Percentiles rank a stretch among this genome's conserved stretches.
phyloP scores from a whole-genome alignment of 129 eudicot species.

The Kitagawia praeruptora region DNA sequence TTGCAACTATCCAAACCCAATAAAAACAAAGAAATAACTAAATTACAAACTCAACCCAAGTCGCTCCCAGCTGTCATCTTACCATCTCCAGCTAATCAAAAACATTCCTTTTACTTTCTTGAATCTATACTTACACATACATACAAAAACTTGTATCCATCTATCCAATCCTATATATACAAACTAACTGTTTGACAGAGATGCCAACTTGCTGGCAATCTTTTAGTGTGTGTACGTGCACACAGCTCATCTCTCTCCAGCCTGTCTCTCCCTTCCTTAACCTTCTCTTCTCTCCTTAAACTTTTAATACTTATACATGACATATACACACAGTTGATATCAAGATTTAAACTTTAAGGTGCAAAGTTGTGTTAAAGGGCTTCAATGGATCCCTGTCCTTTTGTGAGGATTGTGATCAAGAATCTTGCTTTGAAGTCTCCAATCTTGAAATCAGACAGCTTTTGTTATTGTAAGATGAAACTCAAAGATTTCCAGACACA shows the following conservation, averaged over 20 bases:
- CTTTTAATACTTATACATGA: background rate
- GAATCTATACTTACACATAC: background rate
- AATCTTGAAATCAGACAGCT: background rate
- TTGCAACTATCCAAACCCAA: constrained; percentile 1
- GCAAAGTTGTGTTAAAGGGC: constrained; percentile 6
- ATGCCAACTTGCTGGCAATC: constrained; percentile 10
- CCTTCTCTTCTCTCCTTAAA: background rate
- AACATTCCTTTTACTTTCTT: constrained; percentile 2
- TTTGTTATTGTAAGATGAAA: constrained; percentile 56
- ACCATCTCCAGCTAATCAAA: constrained; percentile 2
- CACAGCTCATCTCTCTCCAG: constrained; percentile 7
- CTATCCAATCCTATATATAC: background rate
- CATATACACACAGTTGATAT: background rate
- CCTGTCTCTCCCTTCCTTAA: constrained; percentile 16
- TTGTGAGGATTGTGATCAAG: constrained; percentile 42
- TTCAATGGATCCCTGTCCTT: constrained; percentile 79
- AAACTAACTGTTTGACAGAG: background rate
- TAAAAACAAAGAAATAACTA: background rate
- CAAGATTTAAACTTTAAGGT: background rate
- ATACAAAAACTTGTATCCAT: background rate
- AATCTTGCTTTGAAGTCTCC: constrained; percentile 30
- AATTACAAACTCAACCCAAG: background rate
- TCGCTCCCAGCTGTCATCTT: constrained; percentile 17
- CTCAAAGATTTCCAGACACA: constrained; percentile 44
- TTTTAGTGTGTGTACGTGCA: constrained; percentile 4